Base-by-base conservation (phyloP, 257 asterid genomes). In the Agastache rugosa region DNA sequence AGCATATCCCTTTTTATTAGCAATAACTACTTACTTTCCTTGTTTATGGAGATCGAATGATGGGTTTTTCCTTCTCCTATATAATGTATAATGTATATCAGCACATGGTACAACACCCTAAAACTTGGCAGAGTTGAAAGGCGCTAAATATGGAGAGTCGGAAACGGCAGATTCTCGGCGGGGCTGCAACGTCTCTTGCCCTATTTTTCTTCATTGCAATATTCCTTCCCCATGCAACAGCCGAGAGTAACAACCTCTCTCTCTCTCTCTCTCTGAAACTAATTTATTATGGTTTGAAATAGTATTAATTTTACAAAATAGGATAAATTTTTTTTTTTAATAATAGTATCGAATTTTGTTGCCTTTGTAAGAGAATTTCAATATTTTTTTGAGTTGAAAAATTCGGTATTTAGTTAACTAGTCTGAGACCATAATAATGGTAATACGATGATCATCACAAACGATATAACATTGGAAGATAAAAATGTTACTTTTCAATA, bases 231-330 rank as follows among this genome's bases (percentile, higher is more conserved):
- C 31, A 25, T 23, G 85, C 76, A 75, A 69, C 75, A 53, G 34
- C 91, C 0, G 90, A 85, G 79, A 74, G 93, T 88, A 19, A 4
- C 22, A 59, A 14, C 1, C 10, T 6, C 41, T 15, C 64, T 27
- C 41, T 58, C 64, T 50, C 58, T 50, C 12, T 17, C 19, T 45
- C 19, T 39, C 12, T n/a, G n/a, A n/a, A n/a, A n/a, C n/a, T n/a
- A n/a, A n/a, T n/a, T n/a, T n/a, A n/a, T n/a, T n/a, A n/a, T n/a
- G n/a, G n/a, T n/a, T n/a, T n/a, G n/a, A n/a, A n/a, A n/a, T n/a
- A n/a, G n/a, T n/a, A n/a, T n/a, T n/a, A n/a, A n/a, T n/a, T n/a
- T n/a, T n/a, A n/a, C n/a, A n/a, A n/a, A n/a, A n/a, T n/a, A n/a
- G n/a, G n/a, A n/a, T n/a, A n/a, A n/a, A n/a, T n/a, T n/a, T n/a